Evolutionary conservation across 2,329 filamentous ascomycete species (phyloP), one percentile per base, ranked within the genome.

Genomic region (Colletotrichum eleusines): DNA sequence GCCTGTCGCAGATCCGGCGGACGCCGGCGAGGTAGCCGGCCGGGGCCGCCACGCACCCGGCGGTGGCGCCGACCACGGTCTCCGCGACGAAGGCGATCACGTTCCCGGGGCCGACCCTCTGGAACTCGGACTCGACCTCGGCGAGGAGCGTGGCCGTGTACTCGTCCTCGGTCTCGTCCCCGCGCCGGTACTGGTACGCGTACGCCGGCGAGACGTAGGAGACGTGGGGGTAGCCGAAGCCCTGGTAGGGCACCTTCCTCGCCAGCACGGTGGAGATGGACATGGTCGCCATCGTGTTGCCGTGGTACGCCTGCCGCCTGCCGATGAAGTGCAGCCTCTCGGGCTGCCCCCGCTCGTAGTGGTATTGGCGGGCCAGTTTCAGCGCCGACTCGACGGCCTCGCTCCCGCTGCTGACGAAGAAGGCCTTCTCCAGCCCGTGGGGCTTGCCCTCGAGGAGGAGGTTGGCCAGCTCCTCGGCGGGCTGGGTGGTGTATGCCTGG

Each of bases 21-120:
- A 89, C 81, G 11, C 84, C 86, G n/a, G 81, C 76, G 72, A 89
- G 84, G 64, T 91, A 91, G 0, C 87, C 88, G 1, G 78, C 76
- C 0, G 86, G 79, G 0, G 88, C 76, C 0, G 87, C 81, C 0
- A 87, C 84, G 64, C 84, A 87, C 2, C 88, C 89, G 1, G 86
- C 76, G 0, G 85, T 84, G 8, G 84, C 83, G 1, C 84, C 83
- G 4, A 84, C 78, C n/a, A 86, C 79, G 0, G 86, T 83, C 75
- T 88, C 86, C 0, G 84, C 85, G 1, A 87, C 75, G 66, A 88
- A 87, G 0, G 84, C 85, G 59, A 81, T 80, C 8, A 87, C 82
- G 0, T 75, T 86, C 1, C 83, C 76, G 0, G 86, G 82, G 0
- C 85, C 86, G 0, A 88, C 59, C 0, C 79, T 74, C 16, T 80